These are phyloP conservation scores for Candida ficus DNA, from an alignment of 805 yeast species.

Conservation along the genomic window DNA sequence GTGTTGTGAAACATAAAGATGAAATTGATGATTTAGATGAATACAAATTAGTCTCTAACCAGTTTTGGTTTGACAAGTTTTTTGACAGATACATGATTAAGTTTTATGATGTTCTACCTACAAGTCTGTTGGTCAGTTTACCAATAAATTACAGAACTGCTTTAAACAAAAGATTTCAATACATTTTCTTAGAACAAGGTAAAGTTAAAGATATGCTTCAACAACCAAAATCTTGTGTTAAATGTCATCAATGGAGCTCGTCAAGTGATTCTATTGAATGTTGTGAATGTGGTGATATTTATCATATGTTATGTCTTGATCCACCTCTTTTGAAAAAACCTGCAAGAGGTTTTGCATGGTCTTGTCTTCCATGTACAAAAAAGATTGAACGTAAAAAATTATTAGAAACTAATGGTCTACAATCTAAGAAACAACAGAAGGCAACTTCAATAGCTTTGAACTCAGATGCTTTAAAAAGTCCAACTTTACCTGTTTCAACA, in stretches of 20 bases:
- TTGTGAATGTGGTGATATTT: slow-evolving; percentile 64
- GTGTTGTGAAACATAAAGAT: slow-evolving; percentile 60
- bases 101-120: slow-evolving; percentile 73
- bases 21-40: slow-evolving; percentile 51
- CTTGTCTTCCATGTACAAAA: slow-evolving; percentile 75
- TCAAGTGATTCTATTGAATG: slow-evolving; percentile 70
- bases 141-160: slow-evolving; percentile 59
- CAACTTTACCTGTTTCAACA: neutral
- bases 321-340: slow-evolving; percentile 82
- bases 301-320: slow-evolving; percentile 79
- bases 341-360: slow-evolving; percentile 85
- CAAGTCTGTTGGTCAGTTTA: slow-evolving; percentile 49
- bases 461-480: neutral
- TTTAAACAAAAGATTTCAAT: slow-evolving; percentile 62
- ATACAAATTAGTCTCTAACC: slow-evolving; percentile 55
- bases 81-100: slow-evolving; percentile 83
- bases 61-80: slow-evolving; percentile 79
- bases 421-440: slow-evolving; percentile 3
- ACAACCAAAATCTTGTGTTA: slow-evolving; percentile 64
- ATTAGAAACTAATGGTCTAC: slow-evolving; percentile 13
- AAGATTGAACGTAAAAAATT: slow-evolving; percentile 24
- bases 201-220: slow-evolving; percentile 56
- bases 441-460: neutral
- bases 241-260: slow-evolving; percentile 84
- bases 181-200: slow-evolving; percentile 68